Evolutionary conservation across 148 eudicot species (phyloP), one percentile per base, ranked within the genome.

Genomic region (Rhododendron simsii): DNA sequence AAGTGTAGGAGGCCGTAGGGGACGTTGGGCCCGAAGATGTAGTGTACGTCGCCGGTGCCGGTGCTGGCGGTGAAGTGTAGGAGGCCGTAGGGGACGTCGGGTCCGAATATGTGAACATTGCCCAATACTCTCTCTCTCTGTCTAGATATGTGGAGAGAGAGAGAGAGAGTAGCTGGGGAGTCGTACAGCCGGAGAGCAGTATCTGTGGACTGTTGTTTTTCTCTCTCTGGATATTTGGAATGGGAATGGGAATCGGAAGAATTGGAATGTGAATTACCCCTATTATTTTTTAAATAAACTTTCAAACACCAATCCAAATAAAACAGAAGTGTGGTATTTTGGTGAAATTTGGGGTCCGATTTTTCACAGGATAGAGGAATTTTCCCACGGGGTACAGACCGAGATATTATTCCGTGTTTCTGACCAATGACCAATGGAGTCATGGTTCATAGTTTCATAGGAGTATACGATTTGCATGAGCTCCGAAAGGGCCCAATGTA

Each of bases 1-100:
- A 85, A 7, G 86, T 21, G 86, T 75, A 53, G 45, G 75, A 35
- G 0, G 94, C 75, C 75, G 94, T 87, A 45, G 48, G 41, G 6
- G 41, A 39, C 41, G 41, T 39, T n/a, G n/a, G n/a, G n/a, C n/a
- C n/a, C n/a, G n/a, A n/a, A n/a, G n/a, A n/a, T n/a, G n/a, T n/a
- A n/a, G n/a, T n/a, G n/a, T n/a, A n/a, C n/a, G n/a, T n/a, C n/a
- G n/a, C n/a, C n/a, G n/a, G n/a, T n/a, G n/a, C n/a, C n/a, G n/a
- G n/a, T n/a, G n/a, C n/a, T n/a, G n/a, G n/a, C n/a, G n/a, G n/a
- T n/a, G n/a, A n/a, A n/a, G n/a, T n/a, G n/a, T n/a, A n/a, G n/a
- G n/a, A n/a, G n/a, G n/a, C n/a, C n/a, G n/a, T n/a, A n/a, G n/a
- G n/a, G n/a, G n/a, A n/a, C n/a, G n/a, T n/a, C n/a, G n/a, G n/a